Base-by-base conservation (phyloP, 116 monocot species). In the Zostera marina region DNA sequence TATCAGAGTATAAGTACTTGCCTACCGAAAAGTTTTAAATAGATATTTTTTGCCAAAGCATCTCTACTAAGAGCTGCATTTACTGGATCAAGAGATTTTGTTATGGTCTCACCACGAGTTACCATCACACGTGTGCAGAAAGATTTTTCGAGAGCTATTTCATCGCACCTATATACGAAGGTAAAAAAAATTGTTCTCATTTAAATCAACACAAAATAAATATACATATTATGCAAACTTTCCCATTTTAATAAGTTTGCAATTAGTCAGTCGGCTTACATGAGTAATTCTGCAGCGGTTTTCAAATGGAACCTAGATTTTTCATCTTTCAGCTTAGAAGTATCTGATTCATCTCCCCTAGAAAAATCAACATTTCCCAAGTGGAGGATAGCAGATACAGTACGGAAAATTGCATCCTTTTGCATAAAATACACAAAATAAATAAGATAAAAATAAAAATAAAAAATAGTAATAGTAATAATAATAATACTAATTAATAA, bases 21-120 rank as follows among this genome's bases (percentile, higher is more conserved):
- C 93, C 93, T 87, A 71, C 87, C 93, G 81, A 93, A 93, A 21
- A 93, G 61, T 8, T 79, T 76, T 66, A 84, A 81, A 62, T 93
- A 93, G 11, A 93, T 71, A 68, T 75, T 75, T 66, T 93, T 93
- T 56, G 93, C 87, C 59, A 93, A 69, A 14, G 88, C 84, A 84
- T 93, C 93, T 79, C 87, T 78, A 63, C 81, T 84, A 11, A 79
- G 66, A 49, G 67, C 54, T 56, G 93, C 93, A 77, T 80, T 70
- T 59, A 63, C 79, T 47, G 84, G 84, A 73, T 77, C 75, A 47
- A 93, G 74, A 53, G 47, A 62, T 74, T 87, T 93, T 49, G 73
- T 75, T 66, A 93, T 93, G 63, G 59, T 81, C 62, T 93, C 93
- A 75, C 84, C 93, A 73, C 93, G 87, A 25, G 93, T 93, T 53